Evolutionary conservation across 345 rosid species (phyloP), one percentile per base, ranked within the genome.

Genomic region (Brassica incana): DNA sequence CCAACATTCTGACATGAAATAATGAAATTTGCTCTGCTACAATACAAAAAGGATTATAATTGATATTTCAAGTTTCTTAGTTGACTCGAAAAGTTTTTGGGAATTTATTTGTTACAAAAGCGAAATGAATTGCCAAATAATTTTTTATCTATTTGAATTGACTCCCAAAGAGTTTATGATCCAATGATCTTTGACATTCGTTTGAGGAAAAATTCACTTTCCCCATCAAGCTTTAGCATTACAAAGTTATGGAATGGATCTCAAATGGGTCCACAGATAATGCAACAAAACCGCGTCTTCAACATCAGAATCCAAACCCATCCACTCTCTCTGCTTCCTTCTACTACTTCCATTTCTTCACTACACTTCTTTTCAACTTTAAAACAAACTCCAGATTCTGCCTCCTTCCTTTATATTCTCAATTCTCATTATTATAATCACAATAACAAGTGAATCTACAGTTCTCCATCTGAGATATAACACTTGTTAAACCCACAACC

Each of bases 221-320:
- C 16, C 14, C 56, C 56, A 52, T 20, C 77, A 14, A 78, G 62
- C 36, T 14, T 29, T 65, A 40, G 27, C 73, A 78, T 73, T 63
- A 67, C 54, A 61, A 15, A 67, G 74, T 45, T 79, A 74, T 68
- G 59, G 45, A 48, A 73, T 11, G 70, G 70, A 74, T 68, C 65
- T 60, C 18, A 48, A 45, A 48, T 66, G 75, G 63, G 29, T 45
- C 81, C 78, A 68, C 56, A 48, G 5, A 0, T 79, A 59, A 74
- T 74, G 71, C 65, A 79, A 69, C 5, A 74, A 79, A 79, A 79
- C 82, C 82, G 82, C 71, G 82, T 79, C 66, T 79, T 18, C 65
- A 33, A 32, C 45, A 29, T n/a, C 77, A 56, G 54, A 3, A 48
- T 63, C 78, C 61, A 78, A 36, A 58, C 16, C 16, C 62, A 73